Evolutionary conservation across 106 monocot species (phyloP), one percentile per base, ranked within the genome.

Genomic region (Dendrobium huoshanense): DNA sequence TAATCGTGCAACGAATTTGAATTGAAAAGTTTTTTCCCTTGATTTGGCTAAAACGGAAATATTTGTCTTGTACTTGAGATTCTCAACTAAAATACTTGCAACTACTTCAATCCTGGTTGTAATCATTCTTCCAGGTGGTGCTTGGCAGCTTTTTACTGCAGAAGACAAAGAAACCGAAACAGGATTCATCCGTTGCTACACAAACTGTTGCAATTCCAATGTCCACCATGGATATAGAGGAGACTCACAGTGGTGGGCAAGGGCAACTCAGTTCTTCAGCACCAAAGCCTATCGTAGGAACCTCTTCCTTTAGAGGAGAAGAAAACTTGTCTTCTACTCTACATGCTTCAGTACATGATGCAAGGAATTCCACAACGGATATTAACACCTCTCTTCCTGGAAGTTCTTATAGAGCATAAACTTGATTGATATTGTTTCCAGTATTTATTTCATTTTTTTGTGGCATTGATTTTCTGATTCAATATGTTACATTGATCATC

Each of bases 141-240:
- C 87, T 95, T 16, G 95, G 95, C 19, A 93, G 92, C 79, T 95
- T 92, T 73, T 55, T 91, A 80, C 91, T 88, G 81, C 89, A 85
- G 72, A 91, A 91, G 73, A 72, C 83, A 37, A 37, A 37, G 0
- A 90, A 87, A 85, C 77, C 86, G 4, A 81, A 81, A 74, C 48
- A 75, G 4, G 92, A 92, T 17, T 37, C 84, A 31, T 37, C 87
- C 24, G 45, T 85, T 11, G 49, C 79, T 19, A 17, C 75, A 24
- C 75, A 78, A 3, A 19, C 89, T 29, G 48, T 82, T 9, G 81
- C 79, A 27, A 75, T 81, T 25, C 86, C 83, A 10, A 82, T 87
- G 18, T 79, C 90, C 41, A 75, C 49, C 11, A 64, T 67, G 10
- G 86, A 91, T 17, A 78, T 77, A 17, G 92, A 85, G 4, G 91